These are phyloP conservation scores for Cucumis sativus DNA, from an alignment of 306 rosid species.

Conservation along the genomic window Cucumber_9930_V3 NC_026656.2:17318001-17318500, in stretches of 20 bases:
- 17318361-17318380: constrained; percentile 17
- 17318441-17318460: constrained; percentile 18
- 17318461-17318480: constrained; percentile 20
- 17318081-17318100: not conserved
- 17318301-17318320: constrained; percentile 6
- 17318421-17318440: constrained; percentile 13
- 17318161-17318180: constrained; percentile 16
- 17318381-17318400: constrained; percentile 20
- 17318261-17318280: constrained; percentile 17
- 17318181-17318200: constrained; percentile 10
- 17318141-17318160: constrained; percentile 12
- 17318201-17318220: constrained; percentile 21
- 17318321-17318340: constrained; percentile 17
- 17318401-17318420: constrained; percentile 9
- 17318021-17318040: not conserved
- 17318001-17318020: constrained; percentile 7
- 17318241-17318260: constrained; percentile 16
- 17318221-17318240: constrained; percentile 10
- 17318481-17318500: constrained; percentile 21
- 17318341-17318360: constrained; percentile 9
- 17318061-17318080: not conserved
- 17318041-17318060: not conserved
- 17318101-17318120: not conserved
- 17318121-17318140: not conserved
- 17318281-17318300: constrained; percentile 7